These are phyloP conservation scores for Solanum pimpinellifolium DNA, from an alignment of 257 asterid genomes.

Conservation along the genomic window DNA sequence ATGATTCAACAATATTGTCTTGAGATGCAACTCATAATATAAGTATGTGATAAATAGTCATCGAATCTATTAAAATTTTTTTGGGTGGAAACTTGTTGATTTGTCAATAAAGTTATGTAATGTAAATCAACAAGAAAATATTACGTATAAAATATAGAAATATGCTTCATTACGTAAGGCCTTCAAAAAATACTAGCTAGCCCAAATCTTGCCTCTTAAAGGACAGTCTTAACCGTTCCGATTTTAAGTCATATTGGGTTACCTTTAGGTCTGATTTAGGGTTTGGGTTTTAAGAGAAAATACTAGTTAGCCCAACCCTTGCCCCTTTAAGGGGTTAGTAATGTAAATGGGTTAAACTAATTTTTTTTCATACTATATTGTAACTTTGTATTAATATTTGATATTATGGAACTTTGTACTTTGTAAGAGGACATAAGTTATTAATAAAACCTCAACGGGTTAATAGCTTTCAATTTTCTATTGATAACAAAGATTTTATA, in stretches of 20 bases:
- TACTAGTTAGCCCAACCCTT: background rate
- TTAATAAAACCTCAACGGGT: background rate
- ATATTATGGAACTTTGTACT: background rate
- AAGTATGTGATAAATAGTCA: too few relatives aligned
- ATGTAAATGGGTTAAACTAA: background rate
- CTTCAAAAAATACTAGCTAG: too few relatives aligned
- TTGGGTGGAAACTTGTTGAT: background rate
- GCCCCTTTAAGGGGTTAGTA: background rate
- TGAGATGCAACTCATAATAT: background rate
- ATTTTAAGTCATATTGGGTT: background rate
- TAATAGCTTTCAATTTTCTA: background rate
- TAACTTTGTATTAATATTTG: background rate
- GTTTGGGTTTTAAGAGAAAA: background rate
- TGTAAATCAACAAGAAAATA: background rate
- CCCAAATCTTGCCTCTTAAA: too few relatives aligned
- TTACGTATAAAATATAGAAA: background rate
- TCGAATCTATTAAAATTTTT: background rate
- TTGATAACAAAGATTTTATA: too few relatives aligned
- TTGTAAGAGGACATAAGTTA: background rate
- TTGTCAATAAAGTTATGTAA: too few relatives aligned
- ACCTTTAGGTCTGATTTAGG: background rate
- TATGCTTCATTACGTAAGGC: background rate
- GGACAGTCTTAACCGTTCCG: too few relatives aligned
- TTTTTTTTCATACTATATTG: background rate
- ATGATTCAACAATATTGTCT: background rate